Conservation (phyloP, 164 flowering plant genomes). For the Umbellularia californica region DNA sequence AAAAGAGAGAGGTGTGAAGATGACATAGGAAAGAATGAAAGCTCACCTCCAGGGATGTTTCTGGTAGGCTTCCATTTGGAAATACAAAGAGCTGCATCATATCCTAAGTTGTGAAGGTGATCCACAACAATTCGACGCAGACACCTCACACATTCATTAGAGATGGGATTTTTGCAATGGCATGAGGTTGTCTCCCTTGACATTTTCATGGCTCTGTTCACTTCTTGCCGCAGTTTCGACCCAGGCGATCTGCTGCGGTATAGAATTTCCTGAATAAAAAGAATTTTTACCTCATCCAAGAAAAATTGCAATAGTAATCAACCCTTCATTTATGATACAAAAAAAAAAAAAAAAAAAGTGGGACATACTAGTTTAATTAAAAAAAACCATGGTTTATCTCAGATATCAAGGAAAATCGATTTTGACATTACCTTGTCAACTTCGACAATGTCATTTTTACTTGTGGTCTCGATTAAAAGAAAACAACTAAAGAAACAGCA, state of each 20-base stretch:
- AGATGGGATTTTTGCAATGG: constrained; percentile 9
- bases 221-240: constrained; percentile 9
- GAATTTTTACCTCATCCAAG: not conserved
- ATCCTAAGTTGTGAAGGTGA: constrained; percentile 7
- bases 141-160: constrained; percentile 7
- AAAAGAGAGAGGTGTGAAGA: not conserved
- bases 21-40: not conserved
- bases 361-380: too few species aligned
- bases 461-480: too few species aligned
- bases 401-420: too few species aligned
- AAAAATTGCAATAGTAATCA: not conserved
- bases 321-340: too few species aligned
- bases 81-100: constrained; percentile 19
- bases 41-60: constrained; percentile 17
- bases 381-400: too few species aligned
- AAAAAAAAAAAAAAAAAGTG: too few species aligned
- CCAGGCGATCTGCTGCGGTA: not conserved
- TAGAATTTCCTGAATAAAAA: constrained; percentile 11
- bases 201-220: constrained; percentile 3
- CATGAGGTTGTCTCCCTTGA: constrained; percentile 7
- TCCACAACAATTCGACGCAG: constrained; percentile 12
- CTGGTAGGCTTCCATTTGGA: constrained; percentile 19
- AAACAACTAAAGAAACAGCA: too few species aligned
- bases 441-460: not conserved
- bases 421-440: not conserved